Evolutionary conservation across 1,284 basidiomycete species (phyloP).

Genomic region (Inonotus hispidus): DNA sequence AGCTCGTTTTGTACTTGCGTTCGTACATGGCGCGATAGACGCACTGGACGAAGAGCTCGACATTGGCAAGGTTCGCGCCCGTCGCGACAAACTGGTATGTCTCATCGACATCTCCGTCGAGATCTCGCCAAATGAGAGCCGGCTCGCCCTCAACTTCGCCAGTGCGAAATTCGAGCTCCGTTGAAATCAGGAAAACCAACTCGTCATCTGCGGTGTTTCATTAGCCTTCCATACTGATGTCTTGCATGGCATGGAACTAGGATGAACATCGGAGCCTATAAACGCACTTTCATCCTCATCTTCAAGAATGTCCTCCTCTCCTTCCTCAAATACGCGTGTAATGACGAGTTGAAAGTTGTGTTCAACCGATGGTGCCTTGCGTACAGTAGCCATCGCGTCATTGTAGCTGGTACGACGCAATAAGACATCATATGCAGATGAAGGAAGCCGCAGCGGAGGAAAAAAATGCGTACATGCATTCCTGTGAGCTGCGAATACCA

Average conservation of each 20-base stretch:
- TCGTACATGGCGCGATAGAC: conserved; percentile 95
- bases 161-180: conserved; percentile 80
- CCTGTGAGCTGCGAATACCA: conserved; percentile 84
- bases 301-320: conserved; percentile 89
- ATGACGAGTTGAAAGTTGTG: conserved; percentile 96
- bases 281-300: conserved; percentile 92
- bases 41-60: conserved; percentile 87
- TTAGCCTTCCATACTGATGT: conserved; percentile 13
- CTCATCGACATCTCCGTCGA: conserved; percentile 78
- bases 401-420: conserved; percentile 65
- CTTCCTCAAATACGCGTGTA: conserved; percentile 92
- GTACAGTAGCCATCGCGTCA: conserved; percentile 92
- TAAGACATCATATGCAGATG: not conserved
- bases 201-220: conserved; percentile 75
- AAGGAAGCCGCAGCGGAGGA: not conserved
- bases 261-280: not conserved
- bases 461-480: conserved; percentile 88
- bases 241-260: not conserved
- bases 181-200: conserved; percentile 85
- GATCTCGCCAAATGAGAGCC: conserved; percentile 86
- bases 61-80: conserved; percentile 80
- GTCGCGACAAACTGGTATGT: conserved; percentile 76
- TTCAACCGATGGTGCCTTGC: conserved; percentile 77
- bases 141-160: conserved; percentile 76
- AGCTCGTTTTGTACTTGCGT: conserved; percentile 73